Evolutionary conservation across 78 protist genomes (phyloP), one percentile per base, ranked within the genome.

Genomic region (Pirum gemmata): DNA sequence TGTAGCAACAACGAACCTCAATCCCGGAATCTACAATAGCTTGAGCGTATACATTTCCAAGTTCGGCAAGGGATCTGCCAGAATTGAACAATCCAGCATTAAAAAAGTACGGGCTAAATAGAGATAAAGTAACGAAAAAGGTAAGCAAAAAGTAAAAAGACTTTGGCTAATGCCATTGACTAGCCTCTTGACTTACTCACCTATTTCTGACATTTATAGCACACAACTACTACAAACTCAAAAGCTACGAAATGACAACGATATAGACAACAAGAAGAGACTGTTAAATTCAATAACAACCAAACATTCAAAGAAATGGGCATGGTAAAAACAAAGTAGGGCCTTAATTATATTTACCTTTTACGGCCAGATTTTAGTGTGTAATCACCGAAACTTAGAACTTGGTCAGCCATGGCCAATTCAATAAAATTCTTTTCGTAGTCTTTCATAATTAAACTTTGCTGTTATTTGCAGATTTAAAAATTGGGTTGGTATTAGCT

Each of bases 11-110:
- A n/a, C 86, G 13, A n/a, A 82, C 86, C 86, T 91, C 74, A 21
- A 91, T 0, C 13, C 83, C 84, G 1, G 90, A 1, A 2, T 83
- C 79, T 61, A 40, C 87, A 36, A 91, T 40, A 1, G 93, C 93
- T 33, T 13, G 18, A 1, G 93, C 93, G 13, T 91, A 91, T 26
- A 2, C 37, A 2, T 13, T 18, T 41, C 93, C 93, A 5, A 91
- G 87, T 41, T 36, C 0, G 0, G 93, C 78, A 2, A 91, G 51
- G 8, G 90, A 77, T 35, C 0, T 0, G 36, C 91, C 93, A 1
- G 75, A 26, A 79, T 80, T 87, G 91, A 91, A 91, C 33, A 91
- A 88, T 25, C 93, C 93, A 0, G 91, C 91, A 61, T 91, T 91
- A 87, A 91, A 91, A 61, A 91, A 91, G 82, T 91, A 91, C 1